Evolutionary conservation across 257 asterid species (phyloP).

Genomic region (Forsythia viridissima): DNA sequence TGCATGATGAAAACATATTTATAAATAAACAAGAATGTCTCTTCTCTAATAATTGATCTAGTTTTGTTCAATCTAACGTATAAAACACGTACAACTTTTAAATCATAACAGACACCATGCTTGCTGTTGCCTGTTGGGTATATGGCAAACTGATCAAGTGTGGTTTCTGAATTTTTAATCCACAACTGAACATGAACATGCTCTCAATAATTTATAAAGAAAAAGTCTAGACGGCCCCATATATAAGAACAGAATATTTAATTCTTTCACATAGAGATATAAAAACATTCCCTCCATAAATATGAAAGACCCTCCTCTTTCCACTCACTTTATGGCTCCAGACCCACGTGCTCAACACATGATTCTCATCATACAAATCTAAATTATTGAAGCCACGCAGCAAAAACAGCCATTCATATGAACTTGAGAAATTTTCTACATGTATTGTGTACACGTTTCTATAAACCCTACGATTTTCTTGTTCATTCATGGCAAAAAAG

Average conservation of each 20-base stretch:
- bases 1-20: too few relatives aligned
- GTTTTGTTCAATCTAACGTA: background rate
- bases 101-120: background rate
- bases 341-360: constrained; percentile 61
- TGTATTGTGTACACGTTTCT: constrained; percentile 12
- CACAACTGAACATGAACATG: constrained; percentile 22
- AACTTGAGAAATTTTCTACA: constrained; percentile 24
- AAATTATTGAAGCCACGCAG: constrained; percentile 42
- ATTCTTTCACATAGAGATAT: background rate
- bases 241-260: constrained; percentile 26
- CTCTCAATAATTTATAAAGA: constrained; percentile 17
- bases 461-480: constrained; percentile 19
- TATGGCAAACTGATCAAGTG: constrained; percentile 15
- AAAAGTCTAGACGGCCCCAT: constrained; percentile 31
- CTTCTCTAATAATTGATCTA: background rate
- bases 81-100: background rate
- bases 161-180: constrained; percentile 13
- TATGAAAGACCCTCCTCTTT: constrained; percentile 21
- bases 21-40: background rate
- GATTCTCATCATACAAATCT: constrained; percentile 41
- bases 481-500: constrained; percentile 66
- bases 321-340: constrained; percentile 38
- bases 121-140: background rate
- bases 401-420: constrained; percentile 15
- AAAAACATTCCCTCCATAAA: constrained; percentile 35